Base-by-base conservation (phyloP, 345 rosid species). In the Acer negundo region DNA sequence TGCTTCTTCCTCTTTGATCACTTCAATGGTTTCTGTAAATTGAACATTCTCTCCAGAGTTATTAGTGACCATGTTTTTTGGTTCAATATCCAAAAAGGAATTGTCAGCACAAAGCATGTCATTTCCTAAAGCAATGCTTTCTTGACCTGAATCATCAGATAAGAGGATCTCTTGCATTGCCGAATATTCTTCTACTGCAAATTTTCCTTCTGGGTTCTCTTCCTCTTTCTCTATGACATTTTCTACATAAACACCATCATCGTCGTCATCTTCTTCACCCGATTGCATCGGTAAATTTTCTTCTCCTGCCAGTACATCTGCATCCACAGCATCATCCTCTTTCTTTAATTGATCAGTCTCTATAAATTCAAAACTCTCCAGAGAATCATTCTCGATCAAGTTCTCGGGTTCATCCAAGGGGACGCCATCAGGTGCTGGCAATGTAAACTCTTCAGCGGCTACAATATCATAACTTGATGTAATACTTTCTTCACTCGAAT, bases 121-220 rank as follows among this genome's bases (percentile, higher is more conserved):
- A 13, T 72, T 24, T 11, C 53, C 61, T 8, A 75, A 40, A 16
- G 62, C 66, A 3, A 22, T 38, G 38, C 46, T 77, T 73, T 79
- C 85, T 47, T 77, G 66, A 62, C 75, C 75, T 1, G 46, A 10
- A 42, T 78, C 62, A n/a, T 78, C 81, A 11, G 67, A 53, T 44
- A 74, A 1, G 63, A 59, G 63, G 24, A 59, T 59, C 63, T n/a
- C 26, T 17, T 79, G 68, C 49, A 10, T 44, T 31, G 70, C 20
- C 24, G 65, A 62, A 16, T 47, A 56, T 49, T 69, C 78, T 23
- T 70, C 80, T 19, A 7, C 38, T 7, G 24, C 19, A 10, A 31
- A 23, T 42, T 49, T 44, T 73, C n/a, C 74, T 69, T 65, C 66
- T 55, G 70, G 7, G 44, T 62, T 47, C n/a, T 28, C 80, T 35